phyloP scores from a whole-genome alignment of 139 green algal species.

The Picochlorum sp. region DNA sequence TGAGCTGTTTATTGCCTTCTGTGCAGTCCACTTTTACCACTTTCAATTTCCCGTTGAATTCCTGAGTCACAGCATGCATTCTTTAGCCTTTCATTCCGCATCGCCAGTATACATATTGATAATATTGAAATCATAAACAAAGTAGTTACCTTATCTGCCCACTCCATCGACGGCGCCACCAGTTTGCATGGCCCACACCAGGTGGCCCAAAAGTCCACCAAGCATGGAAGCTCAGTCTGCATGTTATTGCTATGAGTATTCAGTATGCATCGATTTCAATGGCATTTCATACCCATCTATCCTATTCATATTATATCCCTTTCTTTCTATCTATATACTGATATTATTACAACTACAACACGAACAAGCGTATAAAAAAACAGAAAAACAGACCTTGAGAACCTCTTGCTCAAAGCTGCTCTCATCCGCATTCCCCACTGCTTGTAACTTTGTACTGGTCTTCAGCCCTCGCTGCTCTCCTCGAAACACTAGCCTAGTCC shows the following conservation, averaged over 20 bases:
- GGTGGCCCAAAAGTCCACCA: conserved; percentile 89
- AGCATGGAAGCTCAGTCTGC: conserved; percentile 36
- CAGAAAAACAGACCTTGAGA: no score
- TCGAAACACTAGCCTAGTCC: no score
- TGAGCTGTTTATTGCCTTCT: conserved; percentile 64
- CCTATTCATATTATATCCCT: no score
- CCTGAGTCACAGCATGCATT: no score
- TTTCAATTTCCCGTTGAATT: conserved; percentile 64
- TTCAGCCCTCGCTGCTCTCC: no score
- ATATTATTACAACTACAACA: not conserved
- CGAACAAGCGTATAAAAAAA: no score
- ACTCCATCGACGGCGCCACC: conserved; percentile 59
- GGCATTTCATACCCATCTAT: no score
- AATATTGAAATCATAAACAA: conserved; percentile 30
- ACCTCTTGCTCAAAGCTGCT: no score
- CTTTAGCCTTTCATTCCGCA: conserved; percentile 1
- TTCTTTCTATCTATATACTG: not conserved
- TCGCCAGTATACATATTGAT: not conserved
- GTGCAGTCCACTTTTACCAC: conserved; percentile 86
- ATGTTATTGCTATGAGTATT: not conserved
- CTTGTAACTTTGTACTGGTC: no score
- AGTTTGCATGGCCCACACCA: conserved; percentile 94
- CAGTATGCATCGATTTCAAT: not conserved
- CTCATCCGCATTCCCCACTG: no score
- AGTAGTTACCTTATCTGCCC: no score